These are phyloP conservation scores for Zygnema cylindricum DNA, from an alignment of 139 green algal genomes.

Conservation along the genomic window DNA sequence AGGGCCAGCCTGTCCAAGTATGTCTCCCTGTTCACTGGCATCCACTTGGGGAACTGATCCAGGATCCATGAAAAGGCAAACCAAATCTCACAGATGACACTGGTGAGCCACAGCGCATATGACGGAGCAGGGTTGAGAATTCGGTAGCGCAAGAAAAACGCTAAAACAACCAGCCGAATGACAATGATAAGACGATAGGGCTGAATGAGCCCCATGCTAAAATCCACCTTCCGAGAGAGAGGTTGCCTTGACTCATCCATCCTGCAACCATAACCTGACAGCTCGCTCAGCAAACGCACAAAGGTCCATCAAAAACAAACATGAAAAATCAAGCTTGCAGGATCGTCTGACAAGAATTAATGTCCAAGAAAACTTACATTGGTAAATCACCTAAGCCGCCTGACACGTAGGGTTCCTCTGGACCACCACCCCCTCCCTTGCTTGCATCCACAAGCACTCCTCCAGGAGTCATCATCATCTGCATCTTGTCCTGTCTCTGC, in stretches of 20 bases:
- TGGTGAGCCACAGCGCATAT: constrained; percentile 45
- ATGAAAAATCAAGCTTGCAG: no score
- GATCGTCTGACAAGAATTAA: no score
- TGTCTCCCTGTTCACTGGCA: constrained; percentile 49
- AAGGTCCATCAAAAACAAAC: no score
- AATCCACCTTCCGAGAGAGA: constrained; percentile 43
- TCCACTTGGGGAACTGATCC: constrained; percentile 61
- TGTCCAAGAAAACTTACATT: no score
- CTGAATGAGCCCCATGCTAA: constrained; percentile 31
- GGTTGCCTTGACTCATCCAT: constrained; percentile 47
- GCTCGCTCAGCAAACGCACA: no score
- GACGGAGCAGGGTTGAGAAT: constrained; percentile 38
- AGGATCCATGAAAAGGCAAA: constrained; percentile 58
- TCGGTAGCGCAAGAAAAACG: constrained; percentile 43
- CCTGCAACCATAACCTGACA: constrained; percentile 5
- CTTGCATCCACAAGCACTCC: not conserved
- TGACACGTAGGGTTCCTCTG: not conserved
- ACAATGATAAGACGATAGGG: constrained; percentile 51
- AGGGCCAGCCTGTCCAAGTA: constrained; percentile 47
- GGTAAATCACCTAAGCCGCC: not conserved
- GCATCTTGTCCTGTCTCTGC: constrained; percentile 25
- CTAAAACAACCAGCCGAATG: constrained; percentile 36
- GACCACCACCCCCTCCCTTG: not conserved
- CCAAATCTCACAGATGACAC: constrained; percentile 57
- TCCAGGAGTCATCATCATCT: constrained; percentile 7